Base-by-base conservation (phyloP, 2,329 filamentous ascomycete species). In the Fusarium redolens region DNA sequence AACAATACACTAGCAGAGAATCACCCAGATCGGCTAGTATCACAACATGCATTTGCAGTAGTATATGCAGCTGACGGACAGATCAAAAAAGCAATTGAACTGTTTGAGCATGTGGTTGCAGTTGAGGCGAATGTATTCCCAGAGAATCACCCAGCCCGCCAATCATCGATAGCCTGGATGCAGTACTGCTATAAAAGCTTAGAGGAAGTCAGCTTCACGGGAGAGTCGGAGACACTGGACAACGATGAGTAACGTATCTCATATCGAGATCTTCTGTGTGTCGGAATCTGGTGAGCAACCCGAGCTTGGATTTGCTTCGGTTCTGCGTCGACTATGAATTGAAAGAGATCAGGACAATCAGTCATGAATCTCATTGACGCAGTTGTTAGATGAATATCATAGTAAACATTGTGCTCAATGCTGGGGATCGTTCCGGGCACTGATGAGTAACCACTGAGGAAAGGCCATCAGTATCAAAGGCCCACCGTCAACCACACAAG, bases 81-180 rank as follows among this genome's bases (percentile, higher is more conserved):
- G 35, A 40, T 4, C 12, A 40, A 38, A 7, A 7, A 20, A 11
- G 37, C 38, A 10, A 10, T 15, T 22, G 0, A n/a, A 2, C 7
- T n/a, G 13, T 1, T 41, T 5, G n/a, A 22, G 6, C 41, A 25
- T 12, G 41, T 25, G 25, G 6, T n/a, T n/a, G n/a, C n/a, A n/a
- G n/a, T n/a, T n/a, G n/a, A n/a, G n/a, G n/a, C n/a, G n/a, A n/a
- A n/a, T n/a, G n/a, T n/a, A n/a, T n/a, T n/a, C n/a, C n/a, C n/a
- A n/a, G n/a, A n/a, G n/a, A 7, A 25, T 0, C 5, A 37, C 7
- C 31, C 12, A 11, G 0, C 4, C 8, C 31, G 31, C 4, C 48
- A 15, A 22, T 0, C 0, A 20, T 52, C 22, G 11, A 5, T 25
- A 11, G 1, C 4, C 2, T 4, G 0, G 4, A 22, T 52, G 9